Base-by-base conservation (phyloP, 495 filamentous ascomycete species). In the Mytilinidion resinicola region DNA sequence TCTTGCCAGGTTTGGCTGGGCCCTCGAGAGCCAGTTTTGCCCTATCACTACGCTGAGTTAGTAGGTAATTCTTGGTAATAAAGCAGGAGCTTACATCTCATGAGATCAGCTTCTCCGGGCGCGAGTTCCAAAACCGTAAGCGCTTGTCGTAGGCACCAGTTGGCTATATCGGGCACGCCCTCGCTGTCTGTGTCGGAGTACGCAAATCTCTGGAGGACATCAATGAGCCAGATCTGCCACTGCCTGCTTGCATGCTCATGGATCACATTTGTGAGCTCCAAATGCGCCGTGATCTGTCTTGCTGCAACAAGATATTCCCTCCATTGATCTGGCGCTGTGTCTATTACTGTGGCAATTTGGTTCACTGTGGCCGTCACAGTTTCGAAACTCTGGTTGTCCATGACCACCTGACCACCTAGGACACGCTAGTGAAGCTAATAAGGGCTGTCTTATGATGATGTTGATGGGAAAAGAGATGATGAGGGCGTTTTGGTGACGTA, bases 111-210 rank as follows among this genome's bases (percentile, higher is more conserved):
- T 59, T 76, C 72, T 1, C 69, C 62, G 33, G 74, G 71, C 51
- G 77, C 66, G 37, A 70, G 59, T 47, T 72, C 61, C 9, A 78
- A 60, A n/a, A 79, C 59, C 38, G 68, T 60, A 35, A 78, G 66
- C 70, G 75, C 76, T 41, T 76, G 68, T 51, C 68, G 55, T 42
- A 78, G 70, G 38, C 77, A 79, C 75, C 76, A 82, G 15, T 72
- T 67, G 5, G 74, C 68, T 30, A 82, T 63, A 50, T 77, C 79
- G 41, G 48, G 46, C n/a, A 79, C 69, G 30, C 68, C 69, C 11
- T 76, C 76, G 51, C 57, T 67, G 57, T 78, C 79, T 7, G 72
- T 61, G 44, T 82, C 78, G 42, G 69, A 66, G 60, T 70, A 78
- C 9, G 77, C 75, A 51, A 78, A 75, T 17, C 70, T 66, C 55